Base-by-base conservation (phyloP, 1,284 basidiomycete species). In the Cryptococcus wingfieldii region DNA sequence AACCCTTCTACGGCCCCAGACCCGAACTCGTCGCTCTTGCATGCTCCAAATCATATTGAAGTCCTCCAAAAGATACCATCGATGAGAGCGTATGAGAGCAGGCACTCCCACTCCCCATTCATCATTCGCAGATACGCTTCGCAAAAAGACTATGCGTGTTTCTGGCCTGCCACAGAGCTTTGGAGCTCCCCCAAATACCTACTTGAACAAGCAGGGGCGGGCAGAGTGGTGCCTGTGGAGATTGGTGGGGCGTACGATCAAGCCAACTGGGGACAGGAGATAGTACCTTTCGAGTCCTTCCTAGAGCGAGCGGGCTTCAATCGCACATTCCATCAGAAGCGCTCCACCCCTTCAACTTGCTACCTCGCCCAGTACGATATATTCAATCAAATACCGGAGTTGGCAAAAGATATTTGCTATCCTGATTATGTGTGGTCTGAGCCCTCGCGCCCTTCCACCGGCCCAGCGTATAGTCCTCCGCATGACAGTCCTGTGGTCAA, bases 321-420 rank as follows among this genome's bases (percentile, higher is more conserved):
- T 16, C 1, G 41, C 4, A 9, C 9, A 7, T 1, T 8, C 16
- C 9, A 42, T 45, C 13, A 27, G 23, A 27, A 38, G 19, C 37
- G 14, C 34, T 23, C 38, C 37, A 14, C 23, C 37, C 16, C 52
- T 5, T 47, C 47, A 5, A 72, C 75, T 13, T 67, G 87, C n/a
- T 98, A 98, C 74, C 83, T 98, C 37, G 95, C 95, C 0, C 95
- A 98, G 68, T 87, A 98, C 74, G 83, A 85, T 61, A 81, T 98
- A 7, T 81, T 94, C 61, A 80, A 77, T 28, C 95, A 98, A 71
- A 92, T 98, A 64, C 92, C 91, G 1, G 71, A 75, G 1, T 80
- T 98, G 28, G 79, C 82, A 50, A 75, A 80, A 10, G 95, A 98
- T 68, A 84, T 95, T 49, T 61, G 82, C 12, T 67, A 89, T 6